These are phyloP conservation scores for Claviceps spartinae DNA, from an alignment of 2,329 filamentous ascomycete genomes.

Conservation along the genomic window DNA sequence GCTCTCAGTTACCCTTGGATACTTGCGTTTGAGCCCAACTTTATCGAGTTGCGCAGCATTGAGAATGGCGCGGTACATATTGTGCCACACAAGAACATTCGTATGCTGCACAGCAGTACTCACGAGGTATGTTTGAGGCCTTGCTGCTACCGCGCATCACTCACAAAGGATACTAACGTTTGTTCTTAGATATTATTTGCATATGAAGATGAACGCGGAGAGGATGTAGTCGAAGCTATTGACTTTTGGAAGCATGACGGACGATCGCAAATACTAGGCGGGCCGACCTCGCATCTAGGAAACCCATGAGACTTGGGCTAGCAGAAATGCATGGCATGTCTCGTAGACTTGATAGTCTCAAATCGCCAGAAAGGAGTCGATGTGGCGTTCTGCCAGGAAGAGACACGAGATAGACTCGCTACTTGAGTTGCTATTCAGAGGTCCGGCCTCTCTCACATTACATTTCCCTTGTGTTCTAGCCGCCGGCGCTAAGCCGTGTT, in stretches of 20 bases:
- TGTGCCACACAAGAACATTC: conserved; percentile 88
- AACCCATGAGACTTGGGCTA: neutral
- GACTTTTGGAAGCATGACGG: conserved; percentile 81
- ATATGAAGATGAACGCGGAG: conserved; percentile 88
- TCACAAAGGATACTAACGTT: neutral
- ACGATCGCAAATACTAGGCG: conserved; percentile 28
- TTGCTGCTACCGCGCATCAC: too few species aligned
- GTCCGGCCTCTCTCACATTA: too few species aligned
- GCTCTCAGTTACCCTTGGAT: conserved; percentile 96
- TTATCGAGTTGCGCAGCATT: conserved; percentile 92
- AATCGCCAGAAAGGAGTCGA: neutral
- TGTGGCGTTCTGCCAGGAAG: too few species aligned
- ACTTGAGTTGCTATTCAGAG: too few species aligned
- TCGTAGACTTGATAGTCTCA: neutral
- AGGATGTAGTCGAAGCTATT: conserved; percentile 85
- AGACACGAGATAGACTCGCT: too few species aligned
- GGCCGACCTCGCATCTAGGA: conserved; percentile 4
- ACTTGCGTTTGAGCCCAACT: conserved; percentile 90
- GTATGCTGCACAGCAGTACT: conserved; percentile 94
- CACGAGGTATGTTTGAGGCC: conserved; percentile 58
- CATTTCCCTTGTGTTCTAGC: too few species aligned
- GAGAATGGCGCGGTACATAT: conserved; percentile 93
- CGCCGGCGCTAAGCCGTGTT: too few species aligned
- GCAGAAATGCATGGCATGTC: neutral
- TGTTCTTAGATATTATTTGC: conserved; percentile 74